Base-by-base conservation (phyloP, 2,329 filamentous ascomycete species). In the Coniochaeta sp. region DNA sequence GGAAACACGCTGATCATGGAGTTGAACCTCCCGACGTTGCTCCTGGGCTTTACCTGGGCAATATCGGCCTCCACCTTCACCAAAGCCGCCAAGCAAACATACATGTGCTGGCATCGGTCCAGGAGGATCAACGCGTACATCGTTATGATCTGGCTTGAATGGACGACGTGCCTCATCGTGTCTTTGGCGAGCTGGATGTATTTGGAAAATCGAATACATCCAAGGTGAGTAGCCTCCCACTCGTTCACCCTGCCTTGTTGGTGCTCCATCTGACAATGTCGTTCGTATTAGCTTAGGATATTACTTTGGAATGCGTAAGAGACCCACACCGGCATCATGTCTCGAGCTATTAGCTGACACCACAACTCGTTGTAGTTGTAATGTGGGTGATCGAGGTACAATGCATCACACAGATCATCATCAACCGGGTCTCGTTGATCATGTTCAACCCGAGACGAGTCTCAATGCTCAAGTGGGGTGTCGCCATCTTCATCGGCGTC, bases 401-500 rank as follows among this genome's bases (percentile, higher is more conserved):
- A 58, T 67, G 75, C 18, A 60, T 78, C 1, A 71, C 74, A 60
- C 74, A 77, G 53, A 78, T 78, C 35, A 74, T 77, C 57, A 71
- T 75, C 55, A 78, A 78, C 56, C 70, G 75, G 24, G 67, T 77
- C 4, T 64, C 67, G 0, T 65, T 78, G 8, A 68, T 77, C 35
- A 65, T 75, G 26, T 67, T 70, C 20, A 61, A 72, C 54, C 67
- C 63, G 3, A 58, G 50, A 0, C 67, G 65, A 16, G 65, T 67
- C 9, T 24, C 54, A 2, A 61, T 56, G 26, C 59, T 78, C 20
- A 77, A 76, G 56, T 67, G 69, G 65, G 62, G 60, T 2, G 63
- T 70, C 10, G 60, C 71, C 1, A 28, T 64, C 9, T 16, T 72
- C 27, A 72, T 78, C 54, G 70, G 67, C 13, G 16, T 65, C 27